phyloP scores from a whole-genome alignment of 768 basidiomycete genomes.

The Boletus edulis region DNA sequence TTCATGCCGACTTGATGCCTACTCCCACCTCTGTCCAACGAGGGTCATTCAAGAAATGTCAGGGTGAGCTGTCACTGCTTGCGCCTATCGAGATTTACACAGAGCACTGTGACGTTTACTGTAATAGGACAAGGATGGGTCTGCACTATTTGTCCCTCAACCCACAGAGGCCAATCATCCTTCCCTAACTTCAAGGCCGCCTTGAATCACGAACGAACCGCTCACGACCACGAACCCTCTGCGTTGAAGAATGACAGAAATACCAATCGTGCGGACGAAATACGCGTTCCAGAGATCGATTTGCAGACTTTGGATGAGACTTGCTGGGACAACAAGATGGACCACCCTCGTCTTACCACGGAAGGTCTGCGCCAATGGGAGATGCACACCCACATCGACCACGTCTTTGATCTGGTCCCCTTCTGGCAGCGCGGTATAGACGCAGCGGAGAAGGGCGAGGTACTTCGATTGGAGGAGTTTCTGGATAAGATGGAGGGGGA shows the following conservation, averaged over 20 bases:
- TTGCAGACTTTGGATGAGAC: conserved; percentile 17
- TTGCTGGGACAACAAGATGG: conserved; percentile 29
- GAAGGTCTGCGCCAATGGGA: conserved; percentile 29
- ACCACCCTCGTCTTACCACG: conserved; percentile 28
- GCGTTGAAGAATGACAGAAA: conserved; percentile 1
- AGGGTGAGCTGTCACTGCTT: conserved; percentile 12
- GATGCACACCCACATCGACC: conserved; percentile 40
- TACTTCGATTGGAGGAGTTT: conserved; percentile 44
- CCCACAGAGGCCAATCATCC: conserved; percentile 16
- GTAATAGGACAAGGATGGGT: conserved; percentile 33
- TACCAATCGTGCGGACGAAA: background rate
- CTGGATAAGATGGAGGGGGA: conserved; percentile 39
- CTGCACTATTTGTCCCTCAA: conserved; percentile 33
- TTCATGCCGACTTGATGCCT: conserved; percentile 19
- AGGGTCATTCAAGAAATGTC: conserved; percentile 18
- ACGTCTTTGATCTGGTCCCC: conserved; percentile 47
- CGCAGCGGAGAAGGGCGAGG: conserved; percentile 45
- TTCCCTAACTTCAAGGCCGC: conserved; percentile 30
- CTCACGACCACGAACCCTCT: conserved; percentile 16
- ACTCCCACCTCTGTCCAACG: conserved; percentile 20
- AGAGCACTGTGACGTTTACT: background rate
- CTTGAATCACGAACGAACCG: conserved; percentile 30
- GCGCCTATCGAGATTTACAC: background rate
- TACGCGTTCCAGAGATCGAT: conserved; percentile 1
- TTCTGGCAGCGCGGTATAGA: conserved; percentile 53